Percentiles rank a stretch among this genome's conserved stretches.
Evolutionary conservation across 2,329 filamentous ascomycete genomes (phyloP).

Genomic region (Verticillium albo-atrum): DNA sequence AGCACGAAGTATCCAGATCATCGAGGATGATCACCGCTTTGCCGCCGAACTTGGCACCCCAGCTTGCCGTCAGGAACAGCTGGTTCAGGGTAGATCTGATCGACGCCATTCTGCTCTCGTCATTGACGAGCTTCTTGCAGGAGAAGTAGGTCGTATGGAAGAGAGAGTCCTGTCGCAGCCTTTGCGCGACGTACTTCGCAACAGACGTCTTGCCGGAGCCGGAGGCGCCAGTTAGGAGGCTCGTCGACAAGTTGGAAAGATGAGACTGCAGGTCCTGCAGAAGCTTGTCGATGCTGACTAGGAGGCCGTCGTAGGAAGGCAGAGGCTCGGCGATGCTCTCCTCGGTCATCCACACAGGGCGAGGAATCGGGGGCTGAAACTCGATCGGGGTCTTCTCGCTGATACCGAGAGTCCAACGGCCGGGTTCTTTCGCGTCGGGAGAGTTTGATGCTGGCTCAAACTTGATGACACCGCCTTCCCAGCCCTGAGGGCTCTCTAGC

Average conservation of each 20-base stretch:
- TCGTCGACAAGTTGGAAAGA: slow-evolving; percentile 80
- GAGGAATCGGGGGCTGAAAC: slow-evolving; percentile 68
- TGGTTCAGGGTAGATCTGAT: slow-evolving; percentile 86
- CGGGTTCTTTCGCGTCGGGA: slow-evolving; percentile 8
- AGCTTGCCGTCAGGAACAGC: slow-evolving; percentile 83
- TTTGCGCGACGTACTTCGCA: slow-evolving; percentile 69
- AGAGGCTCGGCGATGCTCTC: slow-evolving; percentile 46
- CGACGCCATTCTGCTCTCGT: slow-evolving; percentile 82
- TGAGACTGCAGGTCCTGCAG: slow-evolving; percentile 70
- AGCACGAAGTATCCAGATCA: slow-evolving; percentile 89
- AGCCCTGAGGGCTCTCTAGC: slow-evolving; percentile 53
- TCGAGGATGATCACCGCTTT: slow-evolving; percentile 82
- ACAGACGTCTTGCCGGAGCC: slow-evolving; percentile 88
- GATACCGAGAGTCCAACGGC: slow-evolving; percentile 69
- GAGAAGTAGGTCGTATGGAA: slow-evolving; percentile 84
- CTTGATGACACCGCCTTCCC: slow-evolving; percentile 79
- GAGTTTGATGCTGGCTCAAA: slow-evolving; percentile 58
- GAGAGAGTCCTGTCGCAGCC: slow-evolving; percentile 65
- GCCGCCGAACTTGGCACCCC: slow-evolving; percentile 85
- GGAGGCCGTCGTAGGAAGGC: slow-evolving; percentile 49
- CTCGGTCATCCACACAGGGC: slow-evolving; percentile 52
- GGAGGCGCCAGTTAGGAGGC: slow-evolving; percentile 81
- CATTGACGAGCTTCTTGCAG: slow-evolving; percentile 81
- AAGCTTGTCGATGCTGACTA: slow-evolving; percentile 82
- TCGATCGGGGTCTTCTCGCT: slow-evolving; percentile 72